phyloP scores from a whole-genome alignment of 257 asterid species.

The Solanum appendiculatum region DNA sequence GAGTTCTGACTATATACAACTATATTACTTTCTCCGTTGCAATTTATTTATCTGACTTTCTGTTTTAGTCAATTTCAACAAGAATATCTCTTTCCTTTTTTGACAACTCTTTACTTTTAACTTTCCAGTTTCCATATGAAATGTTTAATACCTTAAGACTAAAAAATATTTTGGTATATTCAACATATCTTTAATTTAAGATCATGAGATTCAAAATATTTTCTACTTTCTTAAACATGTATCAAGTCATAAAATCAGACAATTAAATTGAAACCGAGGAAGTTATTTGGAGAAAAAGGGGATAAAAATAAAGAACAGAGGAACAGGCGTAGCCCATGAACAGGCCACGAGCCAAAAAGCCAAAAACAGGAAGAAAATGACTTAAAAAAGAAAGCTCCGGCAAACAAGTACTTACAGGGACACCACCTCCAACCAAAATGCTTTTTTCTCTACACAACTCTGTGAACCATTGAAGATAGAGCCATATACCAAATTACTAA shows the following conservation, averaged over 20 bases:
- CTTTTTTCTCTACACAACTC: constrained; percentile 19
- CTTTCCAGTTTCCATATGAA: too few species aligned
- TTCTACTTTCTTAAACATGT: too few species aligned
- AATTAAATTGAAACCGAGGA: not conserved
- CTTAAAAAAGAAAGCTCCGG: constrained; percentile 6
- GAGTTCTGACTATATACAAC: not conserved
- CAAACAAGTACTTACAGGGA: constrained; percentile 12
- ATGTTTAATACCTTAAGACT: not conserved
- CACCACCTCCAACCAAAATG: constrained; percentile 13
- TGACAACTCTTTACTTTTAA: not conserved
- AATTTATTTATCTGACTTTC: not conserved
- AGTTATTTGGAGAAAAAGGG: not conserved
- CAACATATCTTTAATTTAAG: not conserved
- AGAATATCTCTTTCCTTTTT: not conserved
- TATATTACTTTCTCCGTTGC: not conserved
- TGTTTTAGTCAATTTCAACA: not conserved
- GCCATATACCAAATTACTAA: not conserved
- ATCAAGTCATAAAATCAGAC: not conserved
- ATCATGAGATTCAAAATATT: not conserved
- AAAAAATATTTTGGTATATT: not conserved
- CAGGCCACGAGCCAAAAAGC: constrained; percentile 29
- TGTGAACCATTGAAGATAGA: not conserved
- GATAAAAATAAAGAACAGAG: not conserved
- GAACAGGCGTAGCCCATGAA: constrained; percentile 6
- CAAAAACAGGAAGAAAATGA: constrained; percentile 28